These are phyloP conservation scores for Striga asiatica DNA, from an alignment of 257 asterid genomes.

Conservation along the genomic window DNA sequence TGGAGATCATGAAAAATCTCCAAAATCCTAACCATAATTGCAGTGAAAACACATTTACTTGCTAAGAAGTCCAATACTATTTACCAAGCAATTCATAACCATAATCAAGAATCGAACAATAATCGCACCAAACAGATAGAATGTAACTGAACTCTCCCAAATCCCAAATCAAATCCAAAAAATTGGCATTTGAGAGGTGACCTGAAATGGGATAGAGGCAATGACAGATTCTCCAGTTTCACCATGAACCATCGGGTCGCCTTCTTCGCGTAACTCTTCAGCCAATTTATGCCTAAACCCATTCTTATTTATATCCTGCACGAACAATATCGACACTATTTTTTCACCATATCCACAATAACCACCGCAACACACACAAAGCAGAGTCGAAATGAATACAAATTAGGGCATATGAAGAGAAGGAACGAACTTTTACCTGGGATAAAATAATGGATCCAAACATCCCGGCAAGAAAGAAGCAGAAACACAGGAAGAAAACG, in stretches of 20 bases:
- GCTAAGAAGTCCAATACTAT: too few relatives aligned
- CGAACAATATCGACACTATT: slow-evolving; percentile 6
- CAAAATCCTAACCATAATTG: too few relatives aligned
- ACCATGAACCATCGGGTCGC: slow-evolving; percentile 18
- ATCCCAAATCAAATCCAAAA: slow-evolving; percentile 5
- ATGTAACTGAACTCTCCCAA: neutral
- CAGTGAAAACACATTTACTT: too few relatives aligned
- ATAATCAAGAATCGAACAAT: neutral
- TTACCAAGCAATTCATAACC: too few relatives aligned
- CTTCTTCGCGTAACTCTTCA: slow-evolving; percentile 15
- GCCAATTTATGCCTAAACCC: slow-evolving; percentile 21
- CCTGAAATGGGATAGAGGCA: slow-evolving; percentile 40
- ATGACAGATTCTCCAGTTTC: slow-evolving; percentile 32
- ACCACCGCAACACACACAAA: neutral
- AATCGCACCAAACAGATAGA: neutral
- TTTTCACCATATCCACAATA: neutral
- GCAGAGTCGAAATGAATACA: neutral
- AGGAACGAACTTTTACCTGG: slow-evolving; percentile 21
- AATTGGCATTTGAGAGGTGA: slow-evolving; percentile 1
- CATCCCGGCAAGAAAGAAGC: slow-evolving; percentile 42
- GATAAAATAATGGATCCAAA: slow-evolving; percentile 39
- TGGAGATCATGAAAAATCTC: too few relatives aligned
- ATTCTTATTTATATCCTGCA: slow-evolving; percentile 26
- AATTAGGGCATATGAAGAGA: neutral
- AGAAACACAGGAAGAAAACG: slow-evolving; percentile 33